Conservation (phyloP, 2,329 filamentous ascomycete species). For the Aureobasidium mangrovei region DNA sequence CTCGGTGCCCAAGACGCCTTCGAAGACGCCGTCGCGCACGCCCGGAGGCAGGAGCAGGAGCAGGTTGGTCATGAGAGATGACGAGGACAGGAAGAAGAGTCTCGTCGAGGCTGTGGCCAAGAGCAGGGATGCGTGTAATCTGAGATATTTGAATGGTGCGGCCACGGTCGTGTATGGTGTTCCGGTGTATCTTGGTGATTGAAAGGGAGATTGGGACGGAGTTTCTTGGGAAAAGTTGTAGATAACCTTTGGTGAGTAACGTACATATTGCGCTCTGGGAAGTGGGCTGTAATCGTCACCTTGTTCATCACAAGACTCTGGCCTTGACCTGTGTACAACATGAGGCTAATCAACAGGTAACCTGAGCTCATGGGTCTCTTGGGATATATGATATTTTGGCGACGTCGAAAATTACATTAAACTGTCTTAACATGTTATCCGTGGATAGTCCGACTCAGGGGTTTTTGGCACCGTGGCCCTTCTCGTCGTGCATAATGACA, state of each 20-base stretch:
- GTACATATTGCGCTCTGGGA: too few relatives aligned
- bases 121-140: conserved; percentile 69
- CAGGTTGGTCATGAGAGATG: conserved; percentile 23
- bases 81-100: conserved; percentile 29
- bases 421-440: too few relatives aligned
- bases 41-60: conserved; percentile 21
- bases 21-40: conserved; percentile 25
- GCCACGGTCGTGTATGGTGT: conserved; percentile 92
- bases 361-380: too few relatives aligned
- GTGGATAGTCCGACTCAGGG: too few relatives aligned
- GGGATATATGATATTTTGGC: too few relatives aligned
- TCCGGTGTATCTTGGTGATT: conserved; percentile 64
- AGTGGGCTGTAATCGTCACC: too few relatives aligned
- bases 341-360: too few relatives aligned
- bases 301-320: too few relatives aligned
- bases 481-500: conserved; percentile 10
- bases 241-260: too few relatives aligned
- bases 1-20: conserved; percentile 24
- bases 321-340: too few relatives aligned
- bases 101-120: conserved; percentile 74
- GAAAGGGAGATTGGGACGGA: background rate
- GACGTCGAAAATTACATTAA: too few relatives aligned
- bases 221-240: too few relatives aligned
- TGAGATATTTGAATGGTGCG: conserved; percentile 87
- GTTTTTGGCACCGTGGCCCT: conserved; percentile 2